Conservation (phyloP, 306 rosid species). For the Sindora glabra region DNA sequence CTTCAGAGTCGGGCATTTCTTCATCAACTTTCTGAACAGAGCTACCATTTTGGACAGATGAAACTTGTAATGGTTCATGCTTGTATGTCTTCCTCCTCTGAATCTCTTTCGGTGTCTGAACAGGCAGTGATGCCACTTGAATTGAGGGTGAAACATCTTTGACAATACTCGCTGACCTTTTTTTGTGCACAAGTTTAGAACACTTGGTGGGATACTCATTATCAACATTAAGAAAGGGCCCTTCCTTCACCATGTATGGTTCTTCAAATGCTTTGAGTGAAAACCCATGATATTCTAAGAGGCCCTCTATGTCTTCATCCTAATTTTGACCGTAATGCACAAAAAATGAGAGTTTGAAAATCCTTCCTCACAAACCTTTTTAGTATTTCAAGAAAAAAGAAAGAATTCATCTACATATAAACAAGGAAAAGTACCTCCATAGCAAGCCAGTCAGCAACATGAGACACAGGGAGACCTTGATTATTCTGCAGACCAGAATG, state of each 20-base stretch:
- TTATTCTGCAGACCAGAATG: conserved; percentile 85
- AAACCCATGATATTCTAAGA: conserved; percentile 80
- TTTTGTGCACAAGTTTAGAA: conserved; percentile 68
- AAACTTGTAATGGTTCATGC: conserved; percentile 21
- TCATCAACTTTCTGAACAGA: conserved; percentile 36
- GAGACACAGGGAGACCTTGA: conserved; percentile 82
- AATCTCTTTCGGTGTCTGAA: conserved; percentile 28
- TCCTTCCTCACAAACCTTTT: background rate
- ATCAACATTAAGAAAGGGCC: conserved; percentile 64
- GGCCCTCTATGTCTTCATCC: conserved; percentile 77
- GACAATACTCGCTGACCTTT: conserved; percentile 55
- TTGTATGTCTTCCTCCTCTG: conserved; percentile 22
- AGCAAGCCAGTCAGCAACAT: conserved; percentile 78
- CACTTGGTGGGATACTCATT: conserved; percentile 78
- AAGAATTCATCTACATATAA: conserved; percentile 10
- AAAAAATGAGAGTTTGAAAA: conserved; percentile 18
- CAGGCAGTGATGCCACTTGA: conserved; percentile 23
- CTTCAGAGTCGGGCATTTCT: conserved; percentile 38
- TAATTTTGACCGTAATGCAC: conserved; percentile 31
- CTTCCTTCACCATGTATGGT: conserved; percentile 83
- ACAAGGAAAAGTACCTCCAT: conserved; percentile 67
- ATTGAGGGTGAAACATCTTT: conserved; percentile 47
- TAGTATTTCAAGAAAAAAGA: background rate
- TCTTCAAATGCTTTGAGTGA: conserved; percentile 59
- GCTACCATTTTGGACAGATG: conserved; percentile 31